These are phyloP conservation scores for Yamadazyma songkhlaensis DNA, from an alignment of 1,139 yeast genomes.

Conservation along the genomic window DNA sequence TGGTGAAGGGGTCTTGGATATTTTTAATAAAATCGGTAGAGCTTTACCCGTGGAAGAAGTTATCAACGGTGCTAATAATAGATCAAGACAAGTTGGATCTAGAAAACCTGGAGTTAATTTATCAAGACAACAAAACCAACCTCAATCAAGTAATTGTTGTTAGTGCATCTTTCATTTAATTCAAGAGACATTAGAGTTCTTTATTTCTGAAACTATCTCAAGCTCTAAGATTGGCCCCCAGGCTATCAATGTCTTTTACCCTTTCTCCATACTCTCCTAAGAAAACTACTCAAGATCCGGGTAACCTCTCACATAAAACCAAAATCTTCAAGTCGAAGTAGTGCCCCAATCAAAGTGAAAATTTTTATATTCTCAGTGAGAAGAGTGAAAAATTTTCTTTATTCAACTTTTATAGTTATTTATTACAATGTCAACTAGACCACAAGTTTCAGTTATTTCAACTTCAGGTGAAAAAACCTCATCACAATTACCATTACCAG, in stretches of 20 bases:
- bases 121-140: slow-evolving; percentile 27
- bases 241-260: too few relatives aligned
- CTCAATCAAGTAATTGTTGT: slow-evolving; percentile 25
- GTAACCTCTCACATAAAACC: not conserved
- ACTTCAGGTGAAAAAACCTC: slow-evolving; percentile 84
- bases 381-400: slow-evolving; percentile 9
- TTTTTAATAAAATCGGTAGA: slow-evolving; percentile 39
- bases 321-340: too few relatives aligned
- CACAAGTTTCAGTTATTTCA: slow-evolving; percentile 95
- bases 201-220: too few relatives aligned
- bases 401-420: slow-evolving; percentile 16
- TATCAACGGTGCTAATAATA: slow-evolving; percentile 22
- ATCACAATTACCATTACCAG: slow-evolving; percentile 90
- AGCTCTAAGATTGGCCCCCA: too few relatives aligned
- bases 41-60: slow-evolving; percentile 46
- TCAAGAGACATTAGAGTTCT: too few relatives aligned
- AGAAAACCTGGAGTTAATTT: slow-evolving; percentile 37
- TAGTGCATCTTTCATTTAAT: slow-evolving; percentile 7
- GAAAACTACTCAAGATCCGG: not conserved
- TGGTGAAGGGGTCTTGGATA: slow-evolving; percentile 46
- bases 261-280: too few relatives aligned
- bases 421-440: slow-evolving; percentile 67
- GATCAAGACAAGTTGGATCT: slow-evolving; percentile 21
- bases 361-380: slow-evolving; percentile 12
- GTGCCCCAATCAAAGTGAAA: slow-evolving; percentile 11